Base-by-base conservation (phyloP, 2,329 filamentous ascomycete species). In the Ceratocystis ficicola region DNA sequence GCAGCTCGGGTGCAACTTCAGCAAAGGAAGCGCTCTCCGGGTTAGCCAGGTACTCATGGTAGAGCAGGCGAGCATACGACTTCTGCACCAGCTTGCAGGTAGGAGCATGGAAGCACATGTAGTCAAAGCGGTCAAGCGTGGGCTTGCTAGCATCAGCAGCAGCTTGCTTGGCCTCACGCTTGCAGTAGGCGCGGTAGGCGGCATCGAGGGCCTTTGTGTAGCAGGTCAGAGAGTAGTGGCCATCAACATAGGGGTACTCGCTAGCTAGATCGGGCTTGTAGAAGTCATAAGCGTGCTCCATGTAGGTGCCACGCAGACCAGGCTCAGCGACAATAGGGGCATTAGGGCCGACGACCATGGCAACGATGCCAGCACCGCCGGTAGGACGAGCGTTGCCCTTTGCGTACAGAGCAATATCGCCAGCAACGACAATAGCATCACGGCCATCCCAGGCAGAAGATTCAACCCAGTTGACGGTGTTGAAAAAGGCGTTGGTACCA, bases 71-170 rank as follows among this genome's bases (percentile, higher is more conserved):
- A 68, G 84, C 89, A 74, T 91, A 94, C 20, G 88, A 91, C 80
- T 94, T 94, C 74, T 88, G 80, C 68, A 94, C 89, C 67, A 91
- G 81, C 80, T 94, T 94, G 86, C 89, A 94, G 69, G 86, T 93
- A 50, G 89, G 89, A 20, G 89, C 82, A 76, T 94, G 89, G 85
- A 92, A 94, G 68, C 85, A 77, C 74, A 94, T 77, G 79, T 90
- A 89, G 77, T 93, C 89, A 75, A 94, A 94, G 73, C 88, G 86
- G 76, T 93, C 89, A 68, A 94, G 77, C 62, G 81, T 78, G 48
- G 85, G 84, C 78, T 87, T 86, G 73, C 77, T 70, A 66, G 75
- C 71, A 63, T 74, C 73, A 64, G 70, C 70, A 41, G 74, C 77
- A 67, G 86, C 75, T 67, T 79, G 77, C 69, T 79, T 79, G 71